phyloP scores from a whole-genome alignment of 768 basidiomycete species.

The Trametes maxima region DNA sequence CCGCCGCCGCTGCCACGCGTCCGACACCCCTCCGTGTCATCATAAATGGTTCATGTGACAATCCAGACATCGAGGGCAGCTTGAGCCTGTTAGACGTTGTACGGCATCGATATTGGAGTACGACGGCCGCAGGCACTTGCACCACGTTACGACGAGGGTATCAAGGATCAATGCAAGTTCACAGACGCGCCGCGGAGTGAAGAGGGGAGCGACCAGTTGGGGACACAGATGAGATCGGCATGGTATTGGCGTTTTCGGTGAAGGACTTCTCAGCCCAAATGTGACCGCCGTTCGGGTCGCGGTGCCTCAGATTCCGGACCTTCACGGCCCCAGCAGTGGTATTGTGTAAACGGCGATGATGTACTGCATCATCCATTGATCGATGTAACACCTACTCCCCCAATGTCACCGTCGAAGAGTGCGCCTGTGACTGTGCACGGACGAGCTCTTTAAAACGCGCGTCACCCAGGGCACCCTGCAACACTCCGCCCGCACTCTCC shows the following conservation, averaged over 20 bases:
- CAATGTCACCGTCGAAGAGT: slow-evolving; percentile 21
- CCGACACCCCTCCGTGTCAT: slow-evolving; percentile 10
- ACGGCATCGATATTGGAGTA: slow-evolving; percentile 8
- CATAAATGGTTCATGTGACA: slow-evolving; percentile 16
- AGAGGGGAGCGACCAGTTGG: neutral
- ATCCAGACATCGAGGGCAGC: slow-evolving; percentile 3
- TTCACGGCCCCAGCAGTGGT: slow-evolving; percentile 10
- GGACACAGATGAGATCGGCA: slow-evolving; percentile 12
- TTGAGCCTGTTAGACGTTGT: slow-evolving; percentile 14
- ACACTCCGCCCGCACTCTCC: slow-evolving; percentile 1
- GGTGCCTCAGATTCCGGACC: slow-evolving; percentile 12
- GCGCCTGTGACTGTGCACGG: slow-evolving; percentile 10
- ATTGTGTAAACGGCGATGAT: slow-evolving; percentile 16
- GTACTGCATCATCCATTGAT: slow-evolving; percentile 17
- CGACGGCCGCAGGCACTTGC: neutral
- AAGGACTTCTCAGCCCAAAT: neutral
- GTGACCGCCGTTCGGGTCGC: slow-evolving; percentile 9
- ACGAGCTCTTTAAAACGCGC: slow-evolving; percentile 12
- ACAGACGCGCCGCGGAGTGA: slow-evolving; percentile 17
- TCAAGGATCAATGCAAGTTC: slow-evolving; percentile 2
- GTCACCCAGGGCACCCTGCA: slow-evolving; percentile 2
- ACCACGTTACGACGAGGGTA: slow-evolving; percentile 6
- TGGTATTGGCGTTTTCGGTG: slow-evolving; percentile 8
- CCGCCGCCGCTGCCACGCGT: slow-evolving; percentile 15
- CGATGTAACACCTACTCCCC: slow-evolving; percentile 18